phyloP scores from a whole-genome alignment of 1,284 basidiomycete genomes.

The Cryptococcus amylolentus region DNA sequence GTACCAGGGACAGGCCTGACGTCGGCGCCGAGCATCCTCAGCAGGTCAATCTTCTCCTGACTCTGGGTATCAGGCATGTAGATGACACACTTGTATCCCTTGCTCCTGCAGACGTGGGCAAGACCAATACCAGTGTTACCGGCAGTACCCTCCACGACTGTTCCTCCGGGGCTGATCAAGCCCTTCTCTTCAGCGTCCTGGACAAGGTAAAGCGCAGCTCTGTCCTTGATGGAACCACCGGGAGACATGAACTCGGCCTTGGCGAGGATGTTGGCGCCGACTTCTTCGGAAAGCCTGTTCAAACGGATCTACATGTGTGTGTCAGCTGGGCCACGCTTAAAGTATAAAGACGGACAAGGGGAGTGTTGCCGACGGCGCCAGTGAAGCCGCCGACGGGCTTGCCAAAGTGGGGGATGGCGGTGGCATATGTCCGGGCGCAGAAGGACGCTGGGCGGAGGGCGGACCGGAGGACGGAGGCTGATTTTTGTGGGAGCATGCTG shows the following conservation, averaged over 20 bases:
- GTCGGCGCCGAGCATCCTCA: conserved; percentile 95
- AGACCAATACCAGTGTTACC: conserved; percentile 99
- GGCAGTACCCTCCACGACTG: conserved; percentile 95
- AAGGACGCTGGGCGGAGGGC: too few species aligned
- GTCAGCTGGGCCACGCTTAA: background rate
- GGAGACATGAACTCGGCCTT: conserved; percentile 99
- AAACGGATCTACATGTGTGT: conserved; percentile 65
- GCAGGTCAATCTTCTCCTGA: conserved; percentile 96
- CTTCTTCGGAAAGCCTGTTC: conserved; percentile 77
- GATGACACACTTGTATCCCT: conserved; percentile 97
- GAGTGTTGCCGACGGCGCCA: conserved; percentile 90
- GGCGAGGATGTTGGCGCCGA: conserved; percentile 83
- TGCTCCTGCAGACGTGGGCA: conserved; percentile 84
- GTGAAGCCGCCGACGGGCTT: conserved; percentile 73
- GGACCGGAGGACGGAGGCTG: background rate
- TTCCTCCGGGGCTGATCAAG: conserved; percentile 79
- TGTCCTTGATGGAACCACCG: conserved; percentile 98
- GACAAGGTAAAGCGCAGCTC: conserved; percentile 87
- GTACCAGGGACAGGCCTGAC: conserved; percentile 80
- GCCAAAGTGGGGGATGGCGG: conserved; percentile 30
- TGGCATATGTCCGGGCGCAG: conserved; percentile 27
- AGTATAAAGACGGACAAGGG: conserved; percentile 60
- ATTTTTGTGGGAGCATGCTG: background rate
- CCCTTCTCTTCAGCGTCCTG: conserved; percentile 81
- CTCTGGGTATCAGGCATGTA: conserved; percentile 98